Percentiles rank a stretch among this genome's conserved stretches.
Evolutionary conservation across 768 basidiomycete genomes (phyloP).

Genomic region (Russula virescens): DNA sequence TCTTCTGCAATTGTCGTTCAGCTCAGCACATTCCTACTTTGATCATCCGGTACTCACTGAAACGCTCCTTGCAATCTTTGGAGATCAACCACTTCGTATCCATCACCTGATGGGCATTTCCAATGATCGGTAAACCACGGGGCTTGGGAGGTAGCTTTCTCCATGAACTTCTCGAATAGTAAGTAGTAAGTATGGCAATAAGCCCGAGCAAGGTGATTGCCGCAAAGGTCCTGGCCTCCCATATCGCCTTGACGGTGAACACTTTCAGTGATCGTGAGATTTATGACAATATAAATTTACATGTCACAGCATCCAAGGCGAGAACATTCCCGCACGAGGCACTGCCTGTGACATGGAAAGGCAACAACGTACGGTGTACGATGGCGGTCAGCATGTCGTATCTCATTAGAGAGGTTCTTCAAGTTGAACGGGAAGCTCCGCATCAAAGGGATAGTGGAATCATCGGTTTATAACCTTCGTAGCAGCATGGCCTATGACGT

Average conservation of each 20-base stretch:
- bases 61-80: not conserved
- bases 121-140: conserved; percentile 3
- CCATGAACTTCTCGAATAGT: conserved; percentile 8
- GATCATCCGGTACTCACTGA: not conserved
- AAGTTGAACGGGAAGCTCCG: too few species aligned
- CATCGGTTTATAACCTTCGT: too few species aligned
- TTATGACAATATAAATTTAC: too few species aligned
- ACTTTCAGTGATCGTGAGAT: too few species aligned
- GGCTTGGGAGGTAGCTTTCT: conserved; percentile 7
- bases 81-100: conserved; percentile 7
- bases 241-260: not conserved
- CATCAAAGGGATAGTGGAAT: too few species aligned
- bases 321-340: not conserved
- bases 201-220: not conserved
- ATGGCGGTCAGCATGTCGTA: too few species aligned
- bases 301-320: too few species aligned
- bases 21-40: not conserved
- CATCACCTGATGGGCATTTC: conserved; percentile 1
- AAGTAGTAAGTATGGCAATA: not conserved
- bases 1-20: conserved; percentile 9
- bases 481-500: too few species aligned
- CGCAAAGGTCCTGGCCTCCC: not conserved
- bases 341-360: too few species aligned
- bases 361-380: too few species aligned
- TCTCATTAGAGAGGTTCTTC: too few species aligned